Evolutionary conservation across 2,329 filamentous ascomycete species (phyloP).

Genomic region (Thyridium curvatum): DNA sequence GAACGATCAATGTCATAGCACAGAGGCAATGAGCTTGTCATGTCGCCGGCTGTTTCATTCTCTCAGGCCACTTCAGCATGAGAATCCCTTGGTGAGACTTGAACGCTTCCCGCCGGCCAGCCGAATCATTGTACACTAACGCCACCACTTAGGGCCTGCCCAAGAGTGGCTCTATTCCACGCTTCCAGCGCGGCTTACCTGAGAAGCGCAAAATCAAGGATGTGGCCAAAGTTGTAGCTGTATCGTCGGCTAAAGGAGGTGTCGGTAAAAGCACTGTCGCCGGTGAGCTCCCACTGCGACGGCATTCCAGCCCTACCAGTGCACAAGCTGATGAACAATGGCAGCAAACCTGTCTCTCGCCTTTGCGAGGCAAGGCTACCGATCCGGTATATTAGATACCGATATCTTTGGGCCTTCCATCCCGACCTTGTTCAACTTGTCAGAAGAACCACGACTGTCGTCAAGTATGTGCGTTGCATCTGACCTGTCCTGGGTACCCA

Average conservation of each 20-base stretch:
- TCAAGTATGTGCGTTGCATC: no score
- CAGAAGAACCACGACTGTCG: slow-evolving; percentile 71
- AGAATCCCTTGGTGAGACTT: slow-evolving; percentile 72
- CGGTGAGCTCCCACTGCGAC: slow-evolving; percentile 36
- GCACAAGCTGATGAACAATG: background rate
- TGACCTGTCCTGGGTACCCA: slow-evolving; percentile 3
- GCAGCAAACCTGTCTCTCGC: slow-evolving; percentile 76
- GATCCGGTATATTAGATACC: slow-evolving; percentile 84
- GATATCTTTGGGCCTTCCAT: slow-evolving; percentile 97
- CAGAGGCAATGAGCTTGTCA: slow-evolving; percentile 17
- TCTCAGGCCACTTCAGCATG: slow-evolving; percentile 56
- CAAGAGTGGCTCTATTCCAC: slow-evolving; percentile 65
- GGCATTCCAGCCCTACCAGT: no score
- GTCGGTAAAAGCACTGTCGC: slow-evolving; percentile 95
- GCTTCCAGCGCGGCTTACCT: slow-evolving; percentile 75
- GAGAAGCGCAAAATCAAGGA: slow-evolving; percentile 73
- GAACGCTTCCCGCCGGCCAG: background rate
- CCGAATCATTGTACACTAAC: background rate
- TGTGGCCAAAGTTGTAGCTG: slow-evolving; percentile 89
- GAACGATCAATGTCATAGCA: background rate
- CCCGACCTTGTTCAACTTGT: slow-evolving; percentile 79
- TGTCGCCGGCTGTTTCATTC: slow-evolving; percentile 41
- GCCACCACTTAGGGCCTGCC: slow-evolving; percentile 65
- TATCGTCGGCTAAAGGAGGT: slow-evolving; percentile 96
- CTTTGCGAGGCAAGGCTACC: slow-evolving; percentile 74